Base-by-base conservation (phyloP, 371 early-diverging fungal genomes). In the Mortierella sp. region DNA sequence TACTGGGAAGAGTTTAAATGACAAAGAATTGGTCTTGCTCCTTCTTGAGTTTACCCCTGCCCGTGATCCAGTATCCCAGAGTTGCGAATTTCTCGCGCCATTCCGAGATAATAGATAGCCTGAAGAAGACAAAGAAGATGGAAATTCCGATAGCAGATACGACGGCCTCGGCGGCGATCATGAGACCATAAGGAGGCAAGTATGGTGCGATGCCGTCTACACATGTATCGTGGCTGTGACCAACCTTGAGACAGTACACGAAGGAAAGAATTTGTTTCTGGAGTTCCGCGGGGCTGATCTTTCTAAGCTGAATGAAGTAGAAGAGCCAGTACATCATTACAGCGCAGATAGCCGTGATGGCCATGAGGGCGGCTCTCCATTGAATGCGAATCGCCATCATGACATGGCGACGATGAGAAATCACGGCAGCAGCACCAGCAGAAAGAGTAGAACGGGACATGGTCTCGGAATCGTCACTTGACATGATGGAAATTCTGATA, bases 351-450 rank as follows among this genome's bases (percentile, higher is more conserved):
- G 89, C 86, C 15, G 85, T 77, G 43, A 89, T 58, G 22, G 91
- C 93, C 50, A 92, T 79, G 33, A 91, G 58, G 8, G 91, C 82
- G 1, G 93, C 89, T 57, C 93, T 85, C 93, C 93, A 92, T 72
- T 92, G 92, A 59, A 92, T 87, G 48, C 88, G 86, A 59, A 91
- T 88, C 22, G 91, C 89, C 63, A 86, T 85, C 65, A 90, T 70
- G 43, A 91, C 87, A 64, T 93, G 91, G 32, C 88, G 83, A n/a
- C 86, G 76, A 38, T 87, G 88, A 6, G 84, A 83, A 36, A 84
- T 86, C 2, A 78, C 79, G 22, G 86, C 85, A 0, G 83, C 77
- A 8, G 86, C 84, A 16, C 83, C 79, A n/a, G 83, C 75, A 6
- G 81, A 76, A 9, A 86, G 72, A 8, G 77, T 78, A 1, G 86